A percentile compares a stretch with the other conserved stretches of the same genome.
phyloP scores from a whole-genome alignment of 1,284 basidiomycete species.

The Hemileccinum hortonii region DNA sequence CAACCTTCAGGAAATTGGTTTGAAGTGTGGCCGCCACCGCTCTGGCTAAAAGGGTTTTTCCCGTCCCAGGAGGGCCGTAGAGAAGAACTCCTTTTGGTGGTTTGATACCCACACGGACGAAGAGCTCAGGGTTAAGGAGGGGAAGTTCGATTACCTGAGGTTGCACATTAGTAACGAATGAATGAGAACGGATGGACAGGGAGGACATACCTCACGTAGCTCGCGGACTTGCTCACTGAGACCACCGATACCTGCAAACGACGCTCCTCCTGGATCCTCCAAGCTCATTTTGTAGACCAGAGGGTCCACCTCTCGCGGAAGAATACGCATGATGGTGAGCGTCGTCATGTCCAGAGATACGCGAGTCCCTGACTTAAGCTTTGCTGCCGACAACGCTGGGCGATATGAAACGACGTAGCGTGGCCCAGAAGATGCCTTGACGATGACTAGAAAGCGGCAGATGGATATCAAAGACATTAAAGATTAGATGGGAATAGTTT shows the following conservation, averaged over 20 bases:
- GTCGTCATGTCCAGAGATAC: slow-evolving; percentile 99
- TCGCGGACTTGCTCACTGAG: slow-evolving; percentile 96
- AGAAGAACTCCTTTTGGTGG: slow-evolving; percentile 93
- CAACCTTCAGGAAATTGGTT: slow-evolving; percentile 98
- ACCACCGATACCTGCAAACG: slow-evolving; percentile 97
- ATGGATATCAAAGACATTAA: slow-evolving; percentile 5
- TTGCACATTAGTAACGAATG: neutral
- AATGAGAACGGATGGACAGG: neutral
- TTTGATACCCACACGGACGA: slow-evolving; percentile 93
- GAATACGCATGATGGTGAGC: slow-evolving; percentile 96
- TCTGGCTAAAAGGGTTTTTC: slow-evolving; percentile 93
- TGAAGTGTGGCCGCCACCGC: slow-evolving; percentile 95
- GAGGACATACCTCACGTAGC: slow-evolving; percentile 75
- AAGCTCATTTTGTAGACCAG: slow-evolving; percentile 99
- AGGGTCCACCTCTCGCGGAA: slow-evolving; percentile 97
- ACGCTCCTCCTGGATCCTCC: slow-evolving; percentile 94
- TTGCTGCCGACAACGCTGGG: slow-evolving; percentile 86
- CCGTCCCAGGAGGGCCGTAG: slow-evolving; percentile 93
- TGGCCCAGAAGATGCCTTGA: slow-evolving; percentile 97
- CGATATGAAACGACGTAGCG: slow-evolving; percentile 99
- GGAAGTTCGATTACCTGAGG: slow-evolving; percentile 91
- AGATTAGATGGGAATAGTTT: slow-evolving; percentile 32
- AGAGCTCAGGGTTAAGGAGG: slow-evolving; percentile 93
- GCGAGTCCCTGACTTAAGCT: slow-evolving; percentile 92
- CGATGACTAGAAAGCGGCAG: slow-evolving; percentile 79